These are phyloP conservation scores for Phaffomyces thermotolerans DNA, from an alignment of 805 yeast genomes.

Conservation along the genomic window DNA sequence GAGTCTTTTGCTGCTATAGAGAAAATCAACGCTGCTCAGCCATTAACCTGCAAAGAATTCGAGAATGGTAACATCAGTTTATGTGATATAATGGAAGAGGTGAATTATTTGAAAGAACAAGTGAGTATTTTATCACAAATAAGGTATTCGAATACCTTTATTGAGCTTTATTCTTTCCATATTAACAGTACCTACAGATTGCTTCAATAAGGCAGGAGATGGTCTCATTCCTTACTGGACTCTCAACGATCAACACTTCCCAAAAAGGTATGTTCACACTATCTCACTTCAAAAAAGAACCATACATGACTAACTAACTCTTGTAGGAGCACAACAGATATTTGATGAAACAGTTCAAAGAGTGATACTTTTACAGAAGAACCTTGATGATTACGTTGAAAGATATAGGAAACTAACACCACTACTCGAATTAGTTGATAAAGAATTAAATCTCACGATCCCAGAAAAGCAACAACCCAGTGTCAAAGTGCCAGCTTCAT, in stretches of 20 bases:
- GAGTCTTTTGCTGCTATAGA: constrained; percentile 25
- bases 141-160: too few relatives aligned
- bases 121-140: constrained; percentile 9
- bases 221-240: constrained; percentile 28
- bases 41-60: constrained; percentile 32
- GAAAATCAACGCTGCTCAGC: constrained; percentile 17
- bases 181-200: constrained; percentile 11
- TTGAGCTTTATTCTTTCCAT: too few relatives aligned
- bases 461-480: constrained; percentile 64
- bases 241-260: constrained; percentile 34
- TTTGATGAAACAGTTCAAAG: constrained; percentile 29
- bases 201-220: constrained; percentile 32
- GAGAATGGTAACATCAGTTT: constrained; percentile 32
- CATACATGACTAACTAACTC: too few relatives aligned
- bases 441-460: constrained; percentile 42
- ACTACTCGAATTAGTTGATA: constrained; percentile 39
- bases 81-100: constrained; percentile 29
- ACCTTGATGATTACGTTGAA: constrained; percentile 38
- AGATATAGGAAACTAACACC: constrained; percentile 41
- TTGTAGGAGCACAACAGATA: constrained; percentile 18
- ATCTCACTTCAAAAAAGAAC: too few relatives aligned
- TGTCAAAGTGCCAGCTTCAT: constrained; percentile 40
- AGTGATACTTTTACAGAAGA: constrained; percentile 27
- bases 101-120: constrained; percentile 26
- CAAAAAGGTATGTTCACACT: constrained; percentile 15